phyloP scores from a whole-genome alignment of 2,329 filamentous ascomycete genomes.

The Microdochium bolleyi region DNA sequence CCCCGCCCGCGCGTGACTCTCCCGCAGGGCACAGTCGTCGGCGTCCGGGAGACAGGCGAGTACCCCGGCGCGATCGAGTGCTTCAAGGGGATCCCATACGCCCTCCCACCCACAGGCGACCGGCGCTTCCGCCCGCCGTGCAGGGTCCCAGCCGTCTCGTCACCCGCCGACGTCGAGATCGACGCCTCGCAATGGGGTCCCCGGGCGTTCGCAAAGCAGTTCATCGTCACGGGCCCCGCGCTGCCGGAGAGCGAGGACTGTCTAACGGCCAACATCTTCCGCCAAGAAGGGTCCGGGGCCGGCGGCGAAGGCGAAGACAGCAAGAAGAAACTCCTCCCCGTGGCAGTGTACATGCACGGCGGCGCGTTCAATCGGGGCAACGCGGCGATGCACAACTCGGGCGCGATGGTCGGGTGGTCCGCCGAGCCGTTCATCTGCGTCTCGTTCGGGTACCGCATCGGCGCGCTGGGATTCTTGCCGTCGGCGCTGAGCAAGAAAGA shows the following conservation, averaged over 20 bases:
- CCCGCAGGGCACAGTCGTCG: conserved; percentile 13
- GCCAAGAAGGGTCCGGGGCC: conserved; percentile 4
- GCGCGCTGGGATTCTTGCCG: conserved; percentile 53
- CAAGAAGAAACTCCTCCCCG: conserved; percentile 15
- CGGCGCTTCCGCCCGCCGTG: conserved; percentile 32
- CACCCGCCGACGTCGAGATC: conserved; percentile 9
- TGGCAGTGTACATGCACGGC: conserved; percentile 35
- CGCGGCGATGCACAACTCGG: conserved; percentile 35
- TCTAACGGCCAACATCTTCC: conserved; percentile 16
- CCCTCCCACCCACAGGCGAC: conserved; percentile 34
- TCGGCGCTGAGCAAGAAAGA: conserved; percentile 38
- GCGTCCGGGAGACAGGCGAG: conserved; percentile 9
- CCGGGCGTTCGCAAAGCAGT: conserved; percentile 10
- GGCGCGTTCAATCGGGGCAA: conserved; percentile 35
- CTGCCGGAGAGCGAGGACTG: conserved; percentile 15
- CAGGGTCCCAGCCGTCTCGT: conserved; percentile 10
- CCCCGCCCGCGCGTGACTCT: conserved; percentile 7
- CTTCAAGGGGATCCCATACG: conserved; percentile 42
- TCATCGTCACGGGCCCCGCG: conserved; percentile 9
- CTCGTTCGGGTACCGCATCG: conserved; percentile 43
- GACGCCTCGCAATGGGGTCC: conserved; percentile 15
- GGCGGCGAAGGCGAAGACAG: background rate
- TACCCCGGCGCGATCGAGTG: conserved; percentile 20
- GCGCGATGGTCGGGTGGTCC: conserved; percentile 40
- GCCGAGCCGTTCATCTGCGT: conserved; percentile 36